phyloP scores from a whole-genome alignment of 2,329 filamentous ascomycete species.

The Monilinia polystroma region DNA sequence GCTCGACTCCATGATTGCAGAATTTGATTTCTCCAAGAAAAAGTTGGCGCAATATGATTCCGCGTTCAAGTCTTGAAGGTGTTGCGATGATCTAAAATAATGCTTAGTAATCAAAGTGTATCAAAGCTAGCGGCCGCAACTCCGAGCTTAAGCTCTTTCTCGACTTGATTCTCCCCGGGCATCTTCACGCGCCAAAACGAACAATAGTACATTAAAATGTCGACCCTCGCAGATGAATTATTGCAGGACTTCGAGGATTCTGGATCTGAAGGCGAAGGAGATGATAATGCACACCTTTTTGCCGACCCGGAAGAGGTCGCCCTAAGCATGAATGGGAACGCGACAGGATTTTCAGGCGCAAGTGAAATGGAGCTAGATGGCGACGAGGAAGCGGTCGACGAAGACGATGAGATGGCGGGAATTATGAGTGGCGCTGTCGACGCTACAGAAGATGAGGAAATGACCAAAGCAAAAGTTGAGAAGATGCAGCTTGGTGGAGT shows the following conservation, averaged over 20 bases:
- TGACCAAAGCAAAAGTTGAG: slow-evolving; percentile 75
- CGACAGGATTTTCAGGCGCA: slow-evolving; percentile 38
- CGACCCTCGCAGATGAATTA: slow-evolving; percentile 88
- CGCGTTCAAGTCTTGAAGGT: slow-evolving; percentile 18
- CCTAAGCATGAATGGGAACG: slow-evolving; percentile 39
- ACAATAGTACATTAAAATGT: slow-evolving; percentile 55
- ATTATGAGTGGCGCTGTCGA: slow-evolving; percentile 41
- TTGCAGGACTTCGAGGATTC: slow-evolving; percentile 89
- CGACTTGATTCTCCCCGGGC: slow-evolving; percentile 11
- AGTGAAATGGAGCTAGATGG: slow-evolving; percentile 59
- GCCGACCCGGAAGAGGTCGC: slow-evolving; percentile 45
- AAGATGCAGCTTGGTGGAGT: slow-evolving; percentile 75
- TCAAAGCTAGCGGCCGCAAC: slow-evolving; percentile 29
- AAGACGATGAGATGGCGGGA: slow-evolving; percentile 58
- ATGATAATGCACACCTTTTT: slow-evolving; percentile 51
- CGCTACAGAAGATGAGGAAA: slow-evolving; percentile 59
- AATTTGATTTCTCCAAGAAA: slow-evolving; percentile 1
- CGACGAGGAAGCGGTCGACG: slow-evolving; percentile 58
- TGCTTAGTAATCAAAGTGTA: slow-evolving; percentile 4
- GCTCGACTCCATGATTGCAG: slow-evolving; percentile 74
- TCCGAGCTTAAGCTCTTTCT: slow-evolving; percentile 13
- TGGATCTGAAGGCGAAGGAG: slow-evolving; percentile 70
- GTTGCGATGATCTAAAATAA: slow-evolving; percentile 5
- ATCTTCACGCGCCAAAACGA: slow-evolving; percentile 16
- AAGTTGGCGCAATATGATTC: slow-evolving; percentile 18